Base-by-base conservation (phyloP, 2,329 filamentous ascomycete species). In the Aspergillus caelatus region DNA sequence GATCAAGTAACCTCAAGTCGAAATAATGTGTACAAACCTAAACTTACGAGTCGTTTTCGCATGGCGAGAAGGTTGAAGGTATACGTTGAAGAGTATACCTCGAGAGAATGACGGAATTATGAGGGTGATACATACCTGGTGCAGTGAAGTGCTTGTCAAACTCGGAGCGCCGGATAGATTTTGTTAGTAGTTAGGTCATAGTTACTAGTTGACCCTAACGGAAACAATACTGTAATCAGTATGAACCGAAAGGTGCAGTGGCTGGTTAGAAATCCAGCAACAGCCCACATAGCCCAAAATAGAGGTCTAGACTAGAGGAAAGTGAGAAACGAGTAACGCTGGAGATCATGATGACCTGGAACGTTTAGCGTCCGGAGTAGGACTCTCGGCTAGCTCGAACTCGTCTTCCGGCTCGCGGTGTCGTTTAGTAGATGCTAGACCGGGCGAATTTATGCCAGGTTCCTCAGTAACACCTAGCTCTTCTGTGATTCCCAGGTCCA, bases 321-420 rank as follows among this genome's bases (percentile, higher is more conserved):
- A 63, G 39, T 48, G n/a, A 52, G 50, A 19, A 41, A 36, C 32
- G 23, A 39, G 11, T 26, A 2, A 41, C 32, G 21, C 10, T 32
- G 19, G 56, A 56, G 55, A 67, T 75, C 67, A 75, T 75, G 77
- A 80, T 69, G 80, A 80, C 62, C 84, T 84, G 72, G 80, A 81
- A 70, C 85, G 85, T 78, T 86, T 87, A 75, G 78, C 72, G 72
- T 84, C 84, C 78, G 69, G 62, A 45, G 66, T 63, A 16, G 65
- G 65, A 34, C 59, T 67, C 67, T 69, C 70, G 41, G 62, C 69
- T 62, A 71, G 59, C 60, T 69, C 75, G 63, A 72, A 68, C 50
- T 77, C 77, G 45, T 78, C 77, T 59, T 78, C 77, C 26, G 69
- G 67, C 34, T 75, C 75, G 53, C 77, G 77, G n/a, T 72, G 66